Conservation (phyloP, 2,329 filamentous ascomycete species). For the Aspergillus tanneri region DNA sequence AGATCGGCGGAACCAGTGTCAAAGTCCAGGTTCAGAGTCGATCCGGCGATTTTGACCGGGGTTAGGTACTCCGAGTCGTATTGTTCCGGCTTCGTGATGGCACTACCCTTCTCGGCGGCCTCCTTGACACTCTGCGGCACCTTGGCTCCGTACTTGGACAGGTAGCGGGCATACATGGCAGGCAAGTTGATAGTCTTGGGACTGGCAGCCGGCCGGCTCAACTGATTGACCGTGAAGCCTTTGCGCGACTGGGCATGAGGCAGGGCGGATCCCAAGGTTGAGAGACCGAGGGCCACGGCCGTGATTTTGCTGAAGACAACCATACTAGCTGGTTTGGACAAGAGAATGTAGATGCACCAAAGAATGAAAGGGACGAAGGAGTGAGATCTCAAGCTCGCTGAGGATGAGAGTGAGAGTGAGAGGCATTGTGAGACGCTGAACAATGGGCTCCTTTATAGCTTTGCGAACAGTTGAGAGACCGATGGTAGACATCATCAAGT, state of each 20-base stretch:
- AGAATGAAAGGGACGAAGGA: slow-evolving; percentile 15
- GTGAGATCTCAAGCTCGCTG: slow-evolving; percentile 11
- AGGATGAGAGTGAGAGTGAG: slow-evolving; percentile 16
- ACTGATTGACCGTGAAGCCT: slow-evolving; percentile 35
- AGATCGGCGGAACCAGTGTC: slow-evolving; percentile 70
- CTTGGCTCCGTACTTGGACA: slow-evolving; percentile 31
- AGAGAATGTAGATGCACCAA: neutral
- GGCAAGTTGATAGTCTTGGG: slow-evolving; percentile 30
- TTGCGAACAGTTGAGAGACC: neutral
- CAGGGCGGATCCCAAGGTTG: slow-evolving; percentile 30
- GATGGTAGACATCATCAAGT: slow-evolving; percentile 2
- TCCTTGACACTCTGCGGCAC: slow-evolving; percentile 32
- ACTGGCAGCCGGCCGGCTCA: slow-evolving; percentile 19
- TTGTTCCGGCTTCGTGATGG: slow-evolving; percentile 47
- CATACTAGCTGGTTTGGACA: slow-evolving; percentile 25
- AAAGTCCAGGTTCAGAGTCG: slow-evolving; percentile 65
- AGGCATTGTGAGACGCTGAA: slow-evolving; percentile 11
- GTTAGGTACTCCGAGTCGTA: slow-evolving; percentile 60
- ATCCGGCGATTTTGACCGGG: slow-evolving; percentile 63
- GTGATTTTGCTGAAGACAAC: slow-evolving; percentile 37
- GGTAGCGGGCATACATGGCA: slow-evolving; percentile 27
- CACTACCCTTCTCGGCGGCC: slow-evolving; percentile 34
- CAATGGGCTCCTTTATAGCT: slow-evolving; percentile 27
- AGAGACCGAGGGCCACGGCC: slow-evolving; percentile 26
- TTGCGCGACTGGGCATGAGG: slow-evolving; percentile 26